Conservation (phyloP, 2,329 filamentous ascomycete species). For the Amauroascus niger region DNA sequence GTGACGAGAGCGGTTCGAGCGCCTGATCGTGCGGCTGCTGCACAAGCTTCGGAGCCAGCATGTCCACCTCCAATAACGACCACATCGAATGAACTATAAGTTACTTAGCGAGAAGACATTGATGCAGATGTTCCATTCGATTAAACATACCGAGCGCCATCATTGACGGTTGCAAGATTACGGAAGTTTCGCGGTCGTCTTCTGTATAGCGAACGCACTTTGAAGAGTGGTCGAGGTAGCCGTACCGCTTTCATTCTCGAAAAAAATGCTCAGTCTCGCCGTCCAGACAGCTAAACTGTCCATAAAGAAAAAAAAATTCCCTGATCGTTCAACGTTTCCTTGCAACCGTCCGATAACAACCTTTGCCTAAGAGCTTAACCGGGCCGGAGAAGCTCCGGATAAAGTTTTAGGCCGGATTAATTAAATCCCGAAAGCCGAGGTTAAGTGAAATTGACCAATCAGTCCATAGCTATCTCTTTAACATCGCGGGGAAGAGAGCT, state of each 20-base stretch:
- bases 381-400: constrained; percentile 1
- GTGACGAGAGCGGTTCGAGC: constrained; percentile 85
- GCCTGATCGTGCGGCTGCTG: constrained; percentile 79
- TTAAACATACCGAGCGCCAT: constrained; percentile 28
- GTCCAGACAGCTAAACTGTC: neutral
- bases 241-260: neutral
- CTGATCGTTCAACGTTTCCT: neutral
- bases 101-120: constrained; percentile 2
- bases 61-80: constrained; percentile 93
- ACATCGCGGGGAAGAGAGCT: constrained; percentile 9
- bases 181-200: constrained; percentile 21
- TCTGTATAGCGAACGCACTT: constrained; percentile 18
- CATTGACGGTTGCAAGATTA: constrained; percentile 33
- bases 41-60: constrained; percentile 86
- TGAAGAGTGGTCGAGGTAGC: neutral
- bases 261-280: neutral
- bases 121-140: neutral
- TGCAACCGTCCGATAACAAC: neutral
- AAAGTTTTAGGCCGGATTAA: neutral
- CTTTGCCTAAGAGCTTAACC: neutral
- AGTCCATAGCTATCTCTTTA: neutral
- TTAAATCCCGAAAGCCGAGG: constrained; percentile 1
- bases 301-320: neutral
- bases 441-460: neutral
- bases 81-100: constrained; percentile 66